These are phyloP conservation scores for Penicillium samsonianum DNA, from an alignment of 495 filamentous ascomycete species.

Conservation along the genomic window DNA sequence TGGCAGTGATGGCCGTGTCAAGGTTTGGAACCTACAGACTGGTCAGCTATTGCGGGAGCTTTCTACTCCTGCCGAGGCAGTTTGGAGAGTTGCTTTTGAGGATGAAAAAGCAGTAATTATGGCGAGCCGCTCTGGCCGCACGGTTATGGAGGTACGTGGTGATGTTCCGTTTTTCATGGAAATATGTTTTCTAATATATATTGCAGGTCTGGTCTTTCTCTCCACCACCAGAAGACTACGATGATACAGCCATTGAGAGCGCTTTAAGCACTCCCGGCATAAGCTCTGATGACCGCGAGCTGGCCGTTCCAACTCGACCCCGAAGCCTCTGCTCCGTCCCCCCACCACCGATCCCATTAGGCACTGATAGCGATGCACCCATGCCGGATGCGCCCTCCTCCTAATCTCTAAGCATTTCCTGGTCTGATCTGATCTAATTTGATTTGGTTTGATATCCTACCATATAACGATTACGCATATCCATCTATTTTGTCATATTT, in stretches of 20 bases:
- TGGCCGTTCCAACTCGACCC: conserved; percentile 16
- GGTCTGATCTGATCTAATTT: conserved; percentile 9
- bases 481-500: conserved; percentile 23
- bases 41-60: conserved; percentile 90
- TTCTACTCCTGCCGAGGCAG: conserved; percentile 84
- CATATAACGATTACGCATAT: conserved; percentile 33
- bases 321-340: conserved; percentile 39
- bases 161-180: neutral
- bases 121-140: conserved; percentile 76
- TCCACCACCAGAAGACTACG: conserved; percentile 66
- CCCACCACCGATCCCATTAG: conserved; percentile 30
- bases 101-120: conserved; percentile 97
- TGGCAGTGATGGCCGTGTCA: conserved; percentile 93
- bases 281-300: conserved; percentile 24
- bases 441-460: conserved; percentile 16
- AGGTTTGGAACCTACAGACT: conserved; percentile 93
- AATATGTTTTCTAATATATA: conserved; percentile 9
- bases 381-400: conserved; percentile 44
- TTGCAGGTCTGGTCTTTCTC: conserved; percentile 87
- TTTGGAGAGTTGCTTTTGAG: conserved; percentile 97
- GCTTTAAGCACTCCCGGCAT: conserved; percentile 42
- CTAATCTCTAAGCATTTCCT: conserved; percentile 21
- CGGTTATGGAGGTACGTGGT: conserved; percentile 87
- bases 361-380: conserved; percentile 37
- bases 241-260: conserved; percentile 38